Evolutionary conservation across 1,139 yeast species (phyloP).

Genomic region (Yamadazyma jaroonii): DNA sequence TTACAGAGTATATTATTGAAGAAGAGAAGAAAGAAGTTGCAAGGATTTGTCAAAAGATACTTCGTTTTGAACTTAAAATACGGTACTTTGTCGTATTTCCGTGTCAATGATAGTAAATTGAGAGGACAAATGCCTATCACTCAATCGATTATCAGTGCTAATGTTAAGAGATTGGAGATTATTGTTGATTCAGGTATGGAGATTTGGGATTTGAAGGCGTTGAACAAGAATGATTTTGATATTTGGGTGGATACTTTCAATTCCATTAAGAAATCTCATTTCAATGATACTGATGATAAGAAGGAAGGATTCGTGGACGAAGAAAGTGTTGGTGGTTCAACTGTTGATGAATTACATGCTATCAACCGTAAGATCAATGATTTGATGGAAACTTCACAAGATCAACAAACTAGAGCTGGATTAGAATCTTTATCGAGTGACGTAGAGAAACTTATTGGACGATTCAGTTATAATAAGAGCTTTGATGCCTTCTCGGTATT

Average conservation of each 20-base stretch:
- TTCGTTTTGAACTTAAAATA: slow-evolving; percentile 79
- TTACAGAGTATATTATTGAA: slow-evolving; percentile 77
- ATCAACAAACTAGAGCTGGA: slow-evolving; percentile 4
- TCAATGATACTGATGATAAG: slow-evolving; percentile 10
- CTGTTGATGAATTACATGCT: slow-evolving; percentile 13
- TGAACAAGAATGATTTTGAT: slow-evolving; percentile 61
- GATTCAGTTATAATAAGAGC: slow-evolving; percentile 9
- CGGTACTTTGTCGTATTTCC: slow-evolving; percentile 80
- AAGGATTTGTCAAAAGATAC: slow-evolving; percentile 83
- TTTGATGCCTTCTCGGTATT: slow-evolving; percentile 27
- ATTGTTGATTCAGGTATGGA: slow-evolving; percentile 95
- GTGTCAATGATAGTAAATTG: slow-evolving; percentile 63
- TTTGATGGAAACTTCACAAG: slow-evolving; percentile 10
- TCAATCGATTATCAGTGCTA: slow-evolving; percentile 78
- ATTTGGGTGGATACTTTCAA: slow-evolving; percentile 83
- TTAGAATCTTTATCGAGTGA: slow-evolving; percentile 16
- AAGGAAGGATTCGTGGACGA: slow-evolving; percentile 13
- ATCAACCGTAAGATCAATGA: slow-evolving; percentile 23
- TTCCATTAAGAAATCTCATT: slow-evolving; percentile 31
- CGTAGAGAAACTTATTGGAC: slow-evolving; percentile 17
- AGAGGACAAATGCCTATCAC: slow-evolving; percentile 92
- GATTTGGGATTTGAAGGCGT: slow-evolving; percentile 83
- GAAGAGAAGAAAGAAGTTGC: slow-evolving; percentile 69
- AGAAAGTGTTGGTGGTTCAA: slow-evolving; percentile 2
- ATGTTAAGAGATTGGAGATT: slow-evolving; percentile 62